Conservation (phyloP, 352 stramenopile genomes). For the Globisporangium sylvaticum region DNA sequence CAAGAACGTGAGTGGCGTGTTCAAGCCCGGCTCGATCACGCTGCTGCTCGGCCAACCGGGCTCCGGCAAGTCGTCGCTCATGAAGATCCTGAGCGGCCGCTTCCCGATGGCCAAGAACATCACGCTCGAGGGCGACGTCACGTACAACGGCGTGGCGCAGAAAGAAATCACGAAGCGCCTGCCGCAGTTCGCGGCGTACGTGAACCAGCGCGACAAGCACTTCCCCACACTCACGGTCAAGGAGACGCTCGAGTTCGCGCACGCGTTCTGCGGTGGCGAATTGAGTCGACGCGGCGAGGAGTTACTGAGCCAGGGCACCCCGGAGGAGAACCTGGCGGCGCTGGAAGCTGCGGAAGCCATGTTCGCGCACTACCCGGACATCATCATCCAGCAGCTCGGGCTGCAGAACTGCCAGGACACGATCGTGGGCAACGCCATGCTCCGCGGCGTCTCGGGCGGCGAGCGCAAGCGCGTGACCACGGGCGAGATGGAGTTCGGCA, state of each 20-base stretch:
- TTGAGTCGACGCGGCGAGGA: not conserved
- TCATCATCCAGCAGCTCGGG: slow-evolving; percentile 27
- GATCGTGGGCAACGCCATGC: slow-evolving; percentile 51
- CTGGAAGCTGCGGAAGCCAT: slow-evolving; percentile 10
- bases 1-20: not conserved
- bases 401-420: slow-evolving; percentile 28
- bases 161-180: slow-evolving; percentile 6
- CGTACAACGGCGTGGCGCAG: slow-evolving; percentile 15
- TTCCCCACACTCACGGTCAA: slow-evolving; percentile 43
- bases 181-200: slow-evolving; percentile 46
- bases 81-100: slow-evolving; percentile 20
- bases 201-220: slow-evolving; percentile 45
- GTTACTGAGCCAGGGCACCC: slow-evolving; percentile 19
- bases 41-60: not conserved
- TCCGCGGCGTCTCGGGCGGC: slow-evolving; percentile 57
- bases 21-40: not conserved
- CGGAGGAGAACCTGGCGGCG: slow-evolving; percentile 20
- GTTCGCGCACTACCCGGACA: slow-evolving; percentile 24
- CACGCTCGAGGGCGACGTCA: slow-evolving; percentile 8
- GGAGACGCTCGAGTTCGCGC: slow-evolving; percentile 50
- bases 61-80: slow-evolving; percentile 14
- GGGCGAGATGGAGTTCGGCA: slow-evolving; percentile 79
- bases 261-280: slow-evolving; percentile 30
- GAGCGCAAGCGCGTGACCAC: slow-evolving; percentile 69
- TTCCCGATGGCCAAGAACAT: slow-evolving; percentile 13